Conservation (phyloP, 768 basidiomycete genomes). For the Tremella mesenterica region DNA sequence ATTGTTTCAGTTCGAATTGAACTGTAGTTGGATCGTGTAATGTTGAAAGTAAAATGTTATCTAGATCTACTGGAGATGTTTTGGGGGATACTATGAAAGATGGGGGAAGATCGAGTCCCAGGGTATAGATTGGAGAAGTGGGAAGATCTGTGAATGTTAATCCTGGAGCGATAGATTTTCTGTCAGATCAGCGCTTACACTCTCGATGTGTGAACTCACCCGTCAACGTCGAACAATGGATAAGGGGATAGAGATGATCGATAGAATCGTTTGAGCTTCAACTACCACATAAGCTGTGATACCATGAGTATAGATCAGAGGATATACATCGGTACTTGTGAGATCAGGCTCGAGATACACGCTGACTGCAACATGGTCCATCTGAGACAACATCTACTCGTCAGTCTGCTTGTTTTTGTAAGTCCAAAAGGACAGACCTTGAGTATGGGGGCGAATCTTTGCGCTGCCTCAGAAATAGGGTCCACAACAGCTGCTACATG, state of each 20-base stretch:
- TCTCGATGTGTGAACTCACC: conserved; percentile 50
- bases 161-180: conserved; percentile 54
- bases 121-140: conserved; percentile 77
- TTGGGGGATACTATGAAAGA: conserved; percentile 91
- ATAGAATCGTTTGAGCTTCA: conserved; percentile 89
- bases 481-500: conserved; percentile 69
- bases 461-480: conserved; percentile 72
- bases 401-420: background rate
- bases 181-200: conserved; percentile 31
- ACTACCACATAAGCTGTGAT: conserved; percentile 46
- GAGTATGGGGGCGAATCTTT: conserved; percentile 74
- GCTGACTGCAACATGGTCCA: conserved; percentile 51
- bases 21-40: conserved; percentile 44
- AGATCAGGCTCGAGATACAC: conserved; percentile 68
- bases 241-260: conserved; percentile 59
- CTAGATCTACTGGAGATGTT: conserved; percentile 81
- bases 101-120: conserved; percentile 81
- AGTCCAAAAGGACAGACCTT: conserved; percentile 49
- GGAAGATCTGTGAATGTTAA: conserved; percentile 67
- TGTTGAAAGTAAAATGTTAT: conserved; percentile 85
- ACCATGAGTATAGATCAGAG: background rate
- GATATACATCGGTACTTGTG: conserved; percentile 57
- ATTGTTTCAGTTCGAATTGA: conserved; percentile 72
- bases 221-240: conserved; percentile 58
- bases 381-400: conserved; percentile 30